phyloP scores from a whole-genome alignment of 1,139 yeast species.

The Hansenula sp. region DNA sequence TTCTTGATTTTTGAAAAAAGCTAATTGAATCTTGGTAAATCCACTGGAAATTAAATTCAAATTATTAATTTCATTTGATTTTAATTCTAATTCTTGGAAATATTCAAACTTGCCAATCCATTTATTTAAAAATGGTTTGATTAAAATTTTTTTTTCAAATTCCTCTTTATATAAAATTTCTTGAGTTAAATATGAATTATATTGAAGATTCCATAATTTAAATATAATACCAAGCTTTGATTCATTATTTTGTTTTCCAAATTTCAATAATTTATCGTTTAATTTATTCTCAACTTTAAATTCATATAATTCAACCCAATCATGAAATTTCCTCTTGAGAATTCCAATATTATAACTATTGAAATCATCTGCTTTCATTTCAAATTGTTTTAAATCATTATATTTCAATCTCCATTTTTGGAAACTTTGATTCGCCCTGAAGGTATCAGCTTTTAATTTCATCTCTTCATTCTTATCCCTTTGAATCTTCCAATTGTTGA shows the following conservation, averaged over 20 bases:
- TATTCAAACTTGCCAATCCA: constrained; percentile 18
- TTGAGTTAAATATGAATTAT: constrained; percentile 3
- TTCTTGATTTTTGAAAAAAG: constrained; percentile 10
- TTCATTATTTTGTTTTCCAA: background rate
- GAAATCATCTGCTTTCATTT: constrained; percentile 5
- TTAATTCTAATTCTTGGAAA: constrained; percentile 12
- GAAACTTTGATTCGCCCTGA: constrained; percentile 8
- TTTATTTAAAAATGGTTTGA: constrained; percentile 8
- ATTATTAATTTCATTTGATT: constrained; percentile 21
- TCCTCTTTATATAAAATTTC: constrained; percentile 9
- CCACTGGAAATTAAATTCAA: constrained; percentile 19
- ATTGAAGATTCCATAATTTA: constrained; percentile 10
- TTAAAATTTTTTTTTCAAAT: constrained; percentile 1
- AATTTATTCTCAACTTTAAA: constrained; percentile 11
- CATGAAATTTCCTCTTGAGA: constrained; percentile 7
- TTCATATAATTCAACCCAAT: constrained; percentile 11
- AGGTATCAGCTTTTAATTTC: constrained; percentile 6
- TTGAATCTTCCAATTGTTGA: constrained; percentile 16
- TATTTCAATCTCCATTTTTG: constrained; percentile 1
- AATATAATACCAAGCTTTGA: background rate
- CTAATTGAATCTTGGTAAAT: constrained; percentile 20
- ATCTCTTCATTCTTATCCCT: background rate
- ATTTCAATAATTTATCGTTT: background rate
- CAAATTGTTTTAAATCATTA: constrained; percentile 4
- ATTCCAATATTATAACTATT: constrained; percentile 1